Base-by-base conservation (phyloP, 2,329 filamentous ascomycete species). In the Lachnellula occidentalis region DNA sequence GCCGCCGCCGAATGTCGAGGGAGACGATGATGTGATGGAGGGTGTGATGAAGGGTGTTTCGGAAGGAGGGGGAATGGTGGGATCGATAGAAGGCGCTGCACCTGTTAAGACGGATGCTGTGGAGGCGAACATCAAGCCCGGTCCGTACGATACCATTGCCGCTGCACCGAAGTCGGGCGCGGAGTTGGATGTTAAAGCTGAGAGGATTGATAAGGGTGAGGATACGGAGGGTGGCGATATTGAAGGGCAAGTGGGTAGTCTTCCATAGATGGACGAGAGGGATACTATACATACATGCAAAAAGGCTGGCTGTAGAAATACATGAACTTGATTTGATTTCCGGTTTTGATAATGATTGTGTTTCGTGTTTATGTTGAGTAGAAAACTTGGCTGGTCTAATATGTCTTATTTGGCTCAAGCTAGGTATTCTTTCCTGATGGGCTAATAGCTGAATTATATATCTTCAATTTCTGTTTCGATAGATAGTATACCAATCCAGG, bases 121-220 rank as follows among this genome's bases (percentile, higher is more conserved):
- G 14, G 53, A 61, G 22, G 48, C 53, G 8, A 51, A 55, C 11
- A 54, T 66, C 39, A 61, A 63, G 45, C 58, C 62, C 5, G 64
- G 62, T 24, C 65, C 63, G 34, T 64, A 67, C 27, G 53, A 52
- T 39, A 51, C 51, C 0, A 39, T 66, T 46, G 60, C 63, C 3
- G 57, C 58, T 5, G 61, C 53, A 2, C 42, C 51, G 11, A 55
- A 59, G 17, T 48, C 59, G 37, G 36, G 46, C 2, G 48, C 46
- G 17, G 52, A 56, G 3, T 50, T 51, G 15, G 60, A 65, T 56
- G 61, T 62, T 5, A 64, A 59, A 54, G 62, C 61, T 1, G 57
- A 60, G 51, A 48, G 59, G 37, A 64, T 67, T 36, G 36, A 31
- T 2, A 65, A 66, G 48, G 63, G 54, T 17, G 58, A 65, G 34